Evolutionary conservation across 108 stramenopile genomes (phyloP).

Genomic region (Discostella stelligeroides): DNA sequence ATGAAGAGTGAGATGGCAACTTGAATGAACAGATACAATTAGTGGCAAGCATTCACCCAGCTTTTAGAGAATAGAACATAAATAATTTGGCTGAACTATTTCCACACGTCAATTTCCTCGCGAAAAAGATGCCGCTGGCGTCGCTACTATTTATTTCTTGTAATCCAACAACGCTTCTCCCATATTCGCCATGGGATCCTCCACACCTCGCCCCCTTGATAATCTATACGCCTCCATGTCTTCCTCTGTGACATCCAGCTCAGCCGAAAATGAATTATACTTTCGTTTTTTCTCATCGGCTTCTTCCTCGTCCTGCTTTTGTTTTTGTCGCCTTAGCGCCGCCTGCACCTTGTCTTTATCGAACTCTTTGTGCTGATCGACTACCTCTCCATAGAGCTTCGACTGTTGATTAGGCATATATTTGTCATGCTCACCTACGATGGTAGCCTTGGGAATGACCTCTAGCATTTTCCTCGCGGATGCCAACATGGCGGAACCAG

Average conservation of each 20-base stretch:
- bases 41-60: too few species aligned
- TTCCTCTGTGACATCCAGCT: constrained; percentile 89
- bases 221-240: constrained; percentile 97
- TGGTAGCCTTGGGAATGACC: constrained; percentile 49
- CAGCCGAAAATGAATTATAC: constrained; percentile 81
- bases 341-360: constrained; percentile 82
- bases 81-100: too few species aligned
- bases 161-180: constrained; percentile 81
- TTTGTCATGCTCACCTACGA: constrained; percentile 14
- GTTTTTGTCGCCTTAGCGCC: constrained; percentile 63
- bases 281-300: constrained; percentile 71
- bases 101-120: too few species aligned
- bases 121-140: too few species aligned
- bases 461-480: constrained; percentile 86
- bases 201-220: constrained; percentile 72
- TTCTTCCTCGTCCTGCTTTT: constrained; percentile 46
- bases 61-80: too few species aligned
- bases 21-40: too few species aligned
- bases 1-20: too few species aligned
- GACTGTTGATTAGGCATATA: constrained; percentile 61
- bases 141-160: constrained; percentile 51
- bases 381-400: constrained; percentile 87
- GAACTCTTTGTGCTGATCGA: constrained; percentile 63
- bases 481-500: constrained; percentile 80
- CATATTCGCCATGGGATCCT: constrained; percentile 90